Conservation (phyloP, 108 stramenopile species). For the Cyclotella sp. region DNA sequence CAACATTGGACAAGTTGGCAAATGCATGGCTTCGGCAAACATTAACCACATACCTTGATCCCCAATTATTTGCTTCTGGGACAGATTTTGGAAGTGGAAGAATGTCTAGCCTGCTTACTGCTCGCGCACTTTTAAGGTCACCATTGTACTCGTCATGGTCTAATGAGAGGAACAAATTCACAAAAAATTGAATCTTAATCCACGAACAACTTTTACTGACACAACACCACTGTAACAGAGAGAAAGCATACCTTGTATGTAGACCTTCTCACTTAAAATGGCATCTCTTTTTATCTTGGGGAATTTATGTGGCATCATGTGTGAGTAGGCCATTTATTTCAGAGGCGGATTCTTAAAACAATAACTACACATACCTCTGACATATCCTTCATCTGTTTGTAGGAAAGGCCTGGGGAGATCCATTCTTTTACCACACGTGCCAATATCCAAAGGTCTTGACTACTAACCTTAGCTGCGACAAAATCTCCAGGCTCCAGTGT, state of each 20-base stretch:
- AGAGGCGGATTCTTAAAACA: background rate
- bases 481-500: conserved; percentile 67
- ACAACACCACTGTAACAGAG: background rate
- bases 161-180: background rate
- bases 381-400: conserved; percentile 62
- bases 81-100: conserved; percentile 70
- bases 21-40: conserved; percentile 15
- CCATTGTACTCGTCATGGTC: conserved; percentile 63
- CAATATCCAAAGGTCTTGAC: conserved; percentile 77
- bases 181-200: background rate
- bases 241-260: conserved; percentile 54
- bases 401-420: conserved; percentile 31
- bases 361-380: conserved; percentile 31
- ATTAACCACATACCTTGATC: conserved; percentile 31
- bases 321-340: background rate
- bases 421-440: conserved; percentile 69
- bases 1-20: background rate
- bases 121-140: conserved; percentile 18
- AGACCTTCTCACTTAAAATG: conserved; percentile 65
- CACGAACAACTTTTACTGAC: too few species aligned
- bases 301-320: background rate
- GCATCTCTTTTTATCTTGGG: conserved; percentile 52
- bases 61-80: conserved; percentile 77
- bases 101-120: conserved; percentile 55
- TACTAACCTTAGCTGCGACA: conserved; percentile 64